phyloP scores from a whole-genome alignment of 2,329 filamentous ascomycete species.

The Ophiognomonia clavigignenti-juglandacearum region DNA sequence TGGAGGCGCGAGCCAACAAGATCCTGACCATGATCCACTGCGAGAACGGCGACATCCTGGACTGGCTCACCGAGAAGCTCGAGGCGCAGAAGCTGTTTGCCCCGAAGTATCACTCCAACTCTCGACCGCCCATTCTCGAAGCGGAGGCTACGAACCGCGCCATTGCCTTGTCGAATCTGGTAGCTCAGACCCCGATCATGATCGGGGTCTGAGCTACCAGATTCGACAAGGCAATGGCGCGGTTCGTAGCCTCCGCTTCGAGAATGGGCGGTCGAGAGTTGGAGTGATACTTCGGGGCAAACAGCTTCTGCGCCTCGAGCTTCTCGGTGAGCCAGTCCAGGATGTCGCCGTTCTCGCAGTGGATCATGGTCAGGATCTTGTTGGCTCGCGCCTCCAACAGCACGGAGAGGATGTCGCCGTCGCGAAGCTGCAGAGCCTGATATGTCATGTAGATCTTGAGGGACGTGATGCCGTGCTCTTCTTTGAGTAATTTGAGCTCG shows the following conservation, averaged over 20 bases:
- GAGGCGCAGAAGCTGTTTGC: conserved; percentile 41
- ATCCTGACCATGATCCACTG: conserved; percentile 53
- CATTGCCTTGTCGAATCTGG: conserved; percentile 43
- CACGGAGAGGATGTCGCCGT: conserved; percentile 45
- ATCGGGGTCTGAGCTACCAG: conserved; percentile 45
- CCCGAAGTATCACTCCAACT: conserved; percentile 46
- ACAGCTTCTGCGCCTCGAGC: conserved; percentile 41
- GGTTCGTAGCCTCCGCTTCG: conserved; percentile 48
- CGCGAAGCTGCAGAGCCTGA: conserved; percentile 42
- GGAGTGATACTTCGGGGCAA: conserved; percentile 47
- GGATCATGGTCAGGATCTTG: conserved; percentile 49
- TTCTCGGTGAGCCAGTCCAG: conserved; percentile 50
- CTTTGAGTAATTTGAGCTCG: conserved; percentile 32
- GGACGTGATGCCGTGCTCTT: conserved; percentile 36
- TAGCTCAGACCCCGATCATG: conserved; percentile 44
- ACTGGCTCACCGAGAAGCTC: conserved; percentile 49
- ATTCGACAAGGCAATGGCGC: conserved; percentile 43
- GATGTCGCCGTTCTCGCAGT: conserved; percentile 49
- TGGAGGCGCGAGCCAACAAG: conserved; percentile 37
- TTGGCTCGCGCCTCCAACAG: conserved; percentile 41
- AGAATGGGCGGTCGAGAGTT: conserved; percentile 43
- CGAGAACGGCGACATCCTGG: conserved; percentile 48
- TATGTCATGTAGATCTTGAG: conserved; percentile 52
- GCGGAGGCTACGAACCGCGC: conserved; percentile 48
- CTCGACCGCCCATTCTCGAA: conserved; percentile 44